Conservation (phyloP, 306 rosid genomes). For the Rosa chinensis region DNA sequence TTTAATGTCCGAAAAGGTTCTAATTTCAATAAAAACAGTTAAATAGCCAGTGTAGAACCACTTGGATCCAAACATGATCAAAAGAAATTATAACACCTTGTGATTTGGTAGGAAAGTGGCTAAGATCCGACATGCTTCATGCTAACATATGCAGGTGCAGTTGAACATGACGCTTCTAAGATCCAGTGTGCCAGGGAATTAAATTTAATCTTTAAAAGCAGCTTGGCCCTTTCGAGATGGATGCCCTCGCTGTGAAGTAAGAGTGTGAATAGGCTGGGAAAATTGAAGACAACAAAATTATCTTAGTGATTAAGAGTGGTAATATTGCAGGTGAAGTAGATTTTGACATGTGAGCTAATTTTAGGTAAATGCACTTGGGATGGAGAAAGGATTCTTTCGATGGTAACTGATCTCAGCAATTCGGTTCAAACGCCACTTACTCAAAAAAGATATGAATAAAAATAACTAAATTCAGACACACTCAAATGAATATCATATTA, state of each 20-base stretch:
- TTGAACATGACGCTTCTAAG: background rate
- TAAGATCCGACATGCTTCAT: background rate
- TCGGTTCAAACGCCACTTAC: background rate
- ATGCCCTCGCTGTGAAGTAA: background rate
- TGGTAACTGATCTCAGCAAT: background rate
- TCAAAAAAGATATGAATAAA: background rate
- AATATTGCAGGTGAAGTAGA: slow-evolving; percentile 25
- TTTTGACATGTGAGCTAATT: slow-evolving; percentile 30
- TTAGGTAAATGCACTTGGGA: background rate
- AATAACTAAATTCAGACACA: background rate
- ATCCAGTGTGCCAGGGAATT: background rate
- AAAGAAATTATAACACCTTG: background rate
- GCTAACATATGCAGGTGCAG: background rate
- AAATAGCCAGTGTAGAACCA: background rate
- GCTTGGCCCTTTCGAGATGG: background rate
- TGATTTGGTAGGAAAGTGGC: background rate
- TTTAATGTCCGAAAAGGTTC: no score
- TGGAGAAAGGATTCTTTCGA: background rate
- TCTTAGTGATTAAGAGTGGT: background rate
- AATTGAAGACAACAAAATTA: background rate
- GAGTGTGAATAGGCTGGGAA: background rate
- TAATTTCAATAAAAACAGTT: no score
- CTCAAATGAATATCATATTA: background rate
- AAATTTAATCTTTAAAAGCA: background rate
- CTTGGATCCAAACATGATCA: background rate